Base-by-base conservation (phyloP, 2,329 filamentous ascomycete genomes). In the Septoria linicola region DNA sequence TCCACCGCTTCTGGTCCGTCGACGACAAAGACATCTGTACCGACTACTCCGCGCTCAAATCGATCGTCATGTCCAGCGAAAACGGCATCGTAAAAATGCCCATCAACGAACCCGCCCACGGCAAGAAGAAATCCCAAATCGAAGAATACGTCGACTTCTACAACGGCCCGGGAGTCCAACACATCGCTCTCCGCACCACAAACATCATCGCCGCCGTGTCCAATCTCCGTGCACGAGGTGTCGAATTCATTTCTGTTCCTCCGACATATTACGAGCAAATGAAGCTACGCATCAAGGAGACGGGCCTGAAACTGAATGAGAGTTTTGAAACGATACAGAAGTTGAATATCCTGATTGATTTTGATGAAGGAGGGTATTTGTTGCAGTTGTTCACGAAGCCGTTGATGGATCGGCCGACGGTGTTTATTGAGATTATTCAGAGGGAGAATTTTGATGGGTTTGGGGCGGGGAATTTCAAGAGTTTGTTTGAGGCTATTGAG, bases 1-100 rank as follows among this genome's bases (percentile, higher is more conserved):
- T 96, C 81, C 90, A 96, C 76, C 88, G 91, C 60, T 96, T 96
- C 84, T 96, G 92, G 92, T 89, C 85, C 48, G 91, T 96, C 52
- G 92, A 96, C 70, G 92, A 96, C 77, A 87, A 83, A 61, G 83
- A 95, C 68, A 95, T 96, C 73, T 89, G 84, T 79, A 96, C 88
- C 60, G 90, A 95, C 68, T 96, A 89, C 79, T 90, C 86, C 1
- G 90, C 92, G 8, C 79, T 96, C 41, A 89, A 85, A 73, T 88
- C 83, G 65, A 84, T 96, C 65, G 92, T 96, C 67, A 96, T 96
- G 90, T 82, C 87, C 35, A 89, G 85, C 3, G 43, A 83, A 84
- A 39, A 39, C 54, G 87, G 92, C 51, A 70, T 87, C 3, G 89
- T 96, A 72, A 96, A 96, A 76, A 96, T 96, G 90, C 92, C 92